Evolutionary conservation across 805 yeast species (phyloP).

Genomic region (Candida ponderosae): DNA sequence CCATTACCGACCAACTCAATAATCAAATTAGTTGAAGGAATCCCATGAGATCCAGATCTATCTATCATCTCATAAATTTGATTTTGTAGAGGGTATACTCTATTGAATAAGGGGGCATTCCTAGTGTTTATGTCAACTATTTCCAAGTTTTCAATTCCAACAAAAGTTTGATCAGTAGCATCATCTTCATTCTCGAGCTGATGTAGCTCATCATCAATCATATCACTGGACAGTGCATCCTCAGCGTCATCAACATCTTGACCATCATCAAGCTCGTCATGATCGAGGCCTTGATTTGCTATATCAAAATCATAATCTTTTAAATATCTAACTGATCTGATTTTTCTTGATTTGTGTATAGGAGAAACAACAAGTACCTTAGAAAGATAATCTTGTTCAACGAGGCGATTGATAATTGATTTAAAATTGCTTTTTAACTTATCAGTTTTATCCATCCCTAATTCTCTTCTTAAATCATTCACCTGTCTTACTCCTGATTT

Average conservation of each 20-base stretch:
- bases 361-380: slow-evolving; percentile 44
- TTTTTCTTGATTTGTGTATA: slow-evolving; percentile 36
- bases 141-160: slow-evolving; percentile 9
- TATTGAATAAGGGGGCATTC: slow-evolving; percentile 29
- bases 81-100: slow-evolving; percentile 53
- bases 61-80: slow-evolving; percentile 50
- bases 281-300: slow-evolving; percentile 16
- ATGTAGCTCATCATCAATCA: slow-evolving; percentile 19
- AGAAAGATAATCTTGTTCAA: slow-evolving; percentile 36
- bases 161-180: slow-evolving; percentile 7
- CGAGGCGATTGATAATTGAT: slow-evolving; percentile 37
- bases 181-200: slow-evolving; percentile 15
- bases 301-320: slow-evolving; percentile 26
- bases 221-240: slow-evolving; percentile 23
- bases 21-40: slow-evolving; percentile 49
- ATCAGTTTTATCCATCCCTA: slow-evolving; percentile 38
- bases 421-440: slow-evolving; percentile 38
- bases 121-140: slow-evolving; percentile 3
- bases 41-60: slow-evolving; percentile 38
- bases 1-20: slow-evolving; percentile 44
- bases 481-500: slow-evolving; percentile 55
- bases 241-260: slow-evolving; percentile 21
- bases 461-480: slow-evolving; percentile 51
- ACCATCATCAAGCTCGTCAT: slow-evolving; percentile 22
- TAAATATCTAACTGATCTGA: slow-evolving; percentile 36